phyloP scores from a whole-genome alignment of 306 rosid species.

The Morella rubra region DNA sequence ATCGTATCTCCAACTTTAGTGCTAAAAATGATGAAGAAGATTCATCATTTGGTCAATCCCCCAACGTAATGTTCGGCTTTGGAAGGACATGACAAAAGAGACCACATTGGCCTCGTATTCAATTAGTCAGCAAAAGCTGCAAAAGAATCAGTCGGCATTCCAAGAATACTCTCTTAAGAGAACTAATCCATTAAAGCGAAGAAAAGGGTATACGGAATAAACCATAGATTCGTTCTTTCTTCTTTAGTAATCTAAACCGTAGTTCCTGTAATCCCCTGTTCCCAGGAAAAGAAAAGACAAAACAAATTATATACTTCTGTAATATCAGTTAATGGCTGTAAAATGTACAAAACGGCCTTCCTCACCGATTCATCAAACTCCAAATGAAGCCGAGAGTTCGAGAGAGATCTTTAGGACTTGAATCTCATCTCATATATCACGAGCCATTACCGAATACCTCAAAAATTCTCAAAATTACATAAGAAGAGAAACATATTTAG shows the following conservation, averaged over 20 bases:
- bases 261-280: background rate
- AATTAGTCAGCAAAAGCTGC: no score
- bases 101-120: conserved; percentile 2
- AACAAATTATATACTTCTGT: background rate
- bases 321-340: conserved; percentile 13
- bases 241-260: background rate
- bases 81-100: conserved; percentile 13
- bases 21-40: background rate
- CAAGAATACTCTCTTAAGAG: no score
- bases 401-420: background rate
- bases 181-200: no score
- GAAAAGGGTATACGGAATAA: background rate
- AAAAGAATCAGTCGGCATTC: no score
- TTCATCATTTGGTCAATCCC: conserved; percentile 13
- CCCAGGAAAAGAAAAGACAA: background rate
- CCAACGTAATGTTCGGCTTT: conserved; percentile 44
- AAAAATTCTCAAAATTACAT: background rate
- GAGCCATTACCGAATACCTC: background rate
- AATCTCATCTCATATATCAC: background rate
- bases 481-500: no score
- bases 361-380: background rate
- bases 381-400: background rate
- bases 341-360: conserved; percentile 24
- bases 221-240: background rate
- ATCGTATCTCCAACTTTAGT: no score